phyloP scores from a whole-genome alignment of 306 rosid species.

The Alnus glutinosa region DNA sequence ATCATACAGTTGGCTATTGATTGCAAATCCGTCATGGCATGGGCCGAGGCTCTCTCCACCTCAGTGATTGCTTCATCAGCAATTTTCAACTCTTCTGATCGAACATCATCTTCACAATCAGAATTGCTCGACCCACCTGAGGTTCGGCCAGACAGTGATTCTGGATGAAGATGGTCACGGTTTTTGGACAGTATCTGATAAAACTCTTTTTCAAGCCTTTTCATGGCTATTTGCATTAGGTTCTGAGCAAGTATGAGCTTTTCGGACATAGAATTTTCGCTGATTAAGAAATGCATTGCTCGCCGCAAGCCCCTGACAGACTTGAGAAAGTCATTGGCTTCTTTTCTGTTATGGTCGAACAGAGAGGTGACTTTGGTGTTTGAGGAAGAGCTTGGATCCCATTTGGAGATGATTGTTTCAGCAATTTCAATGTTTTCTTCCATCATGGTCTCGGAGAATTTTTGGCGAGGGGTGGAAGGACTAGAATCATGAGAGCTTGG shows the following conservation, averaged over 20 bases:
- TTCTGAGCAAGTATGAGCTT: constrained; percentile 47
- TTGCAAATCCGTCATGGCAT: constrained; percentile 44
- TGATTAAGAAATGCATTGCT: constrained; percentile 38
- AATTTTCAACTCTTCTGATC: constrained; percentile 21
- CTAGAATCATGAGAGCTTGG: constrained; percentile 3
- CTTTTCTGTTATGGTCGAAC: constrained; percentile 40
- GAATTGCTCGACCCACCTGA: constrained; percentile 25
- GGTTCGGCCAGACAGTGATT: constrained; percentile 37
- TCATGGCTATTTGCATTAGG: constrained; percentile 56
- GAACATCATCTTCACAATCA: constrained; percentile 19
- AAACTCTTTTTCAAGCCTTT: constrained; percentile 50
- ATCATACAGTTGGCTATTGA: constrained; percentile 64
- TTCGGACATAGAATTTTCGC: constrained; percentile 20
- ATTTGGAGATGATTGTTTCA: constrained; percentile 42
- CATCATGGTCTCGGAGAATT: constrained; percentile 23
- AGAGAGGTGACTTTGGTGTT: constrained; percentile 36
- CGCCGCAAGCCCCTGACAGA: constrained; percentile 32
- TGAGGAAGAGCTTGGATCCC: constrained; percentile 40
- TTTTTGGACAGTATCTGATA: constrained; percentile 39
- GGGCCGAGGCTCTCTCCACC: constrained; percentile 29
- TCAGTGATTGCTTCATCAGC: constrained; percentile 20
- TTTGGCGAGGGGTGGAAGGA: constrained; percentile 11
- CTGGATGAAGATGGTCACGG: constrained; percentile 39
- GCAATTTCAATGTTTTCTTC: constrained; percentile 38
- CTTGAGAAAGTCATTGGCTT: constrained; percentile 39